Evolutionary conservation across 805 yeast genomes (phyloP).

Genomic region (Danielozyma ontarioensis): DNA sequence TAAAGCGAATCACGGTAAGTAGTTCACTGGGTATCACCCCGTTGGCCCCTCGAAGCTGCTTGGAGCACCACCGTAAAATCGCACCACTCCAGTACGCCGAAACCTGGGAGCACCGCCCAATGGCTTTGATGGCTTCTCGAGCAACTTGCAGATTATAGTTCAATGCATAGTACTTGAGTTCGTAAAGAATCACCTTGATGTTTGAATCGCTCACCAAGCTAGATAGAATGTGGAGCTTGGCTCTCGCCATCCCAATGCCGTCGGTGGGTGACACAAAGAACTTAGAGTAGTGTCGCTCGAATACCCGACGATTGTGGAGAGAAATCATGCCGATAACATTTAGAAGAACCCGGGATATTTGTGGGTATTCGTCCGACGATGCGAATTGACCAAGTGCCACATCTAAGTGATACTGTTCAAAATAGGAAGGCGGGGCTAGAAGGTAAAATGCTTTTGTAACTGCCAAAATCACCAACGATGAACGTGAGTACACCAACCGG

Average conservation of each 20-base stretch:
- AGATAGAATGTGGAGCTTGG: slow-evolving; percentile 60
- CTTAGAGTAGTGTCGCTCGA: slow-evolving; percentile 31
- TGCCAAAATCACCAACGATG: slow-evolving; percentile 59
- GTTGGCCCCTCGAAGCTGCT: slow-evolving; percentile 33
- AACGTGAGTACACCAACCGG: slow-evolving; percentile 44
- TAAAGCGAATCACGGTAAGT: slow-evolving; percentile 64
- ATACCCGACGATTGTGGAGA: slow-evolving; percentile 24
- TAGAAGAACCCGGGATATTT: slow-evolving; percentile 31
- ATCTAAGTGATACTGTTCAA: slow-evolving; percentile 46
- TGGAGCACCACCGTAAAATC: slow-evolving; percentile 61
- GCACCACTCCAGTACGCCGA: slow-evolving; percentile 45
- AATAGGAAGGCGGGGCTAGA: slow-evolving; percentile 52
- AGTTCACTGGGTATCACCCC: slow-evolving; percentile 52
- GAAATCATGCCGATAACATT: slow-evolving; percentile 42
- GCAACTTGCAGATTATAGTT: slow-evolving; percentile 19
- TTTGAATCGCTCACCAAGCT: slow-evolving; percentile 51
- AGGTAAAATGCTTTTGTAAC: slow-evolving; percentile 51
- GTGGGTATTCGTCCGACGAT: slow-evolving; percentile 18
- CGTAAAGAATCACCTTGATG: slow-evolving; percentile 48
- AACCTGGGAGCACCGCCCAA: slow-evolving; percentile 55
- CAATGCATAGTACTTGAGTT: slow-evolving; percentile 55
- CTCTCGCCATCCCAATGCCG: slow-evolving; percentile 29
- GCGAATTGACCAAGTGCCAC: slow-evolving; percentile 43
- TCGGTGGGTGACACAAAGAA: slow-evolving; percentile 61
- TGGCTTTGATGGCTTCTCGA: slow-evolving; percentile 50